Evolutionary conservation across 2,329 filamentous ascomycete species (phyloP).

Genomic region (Rhinocladiella similis): DNA sequence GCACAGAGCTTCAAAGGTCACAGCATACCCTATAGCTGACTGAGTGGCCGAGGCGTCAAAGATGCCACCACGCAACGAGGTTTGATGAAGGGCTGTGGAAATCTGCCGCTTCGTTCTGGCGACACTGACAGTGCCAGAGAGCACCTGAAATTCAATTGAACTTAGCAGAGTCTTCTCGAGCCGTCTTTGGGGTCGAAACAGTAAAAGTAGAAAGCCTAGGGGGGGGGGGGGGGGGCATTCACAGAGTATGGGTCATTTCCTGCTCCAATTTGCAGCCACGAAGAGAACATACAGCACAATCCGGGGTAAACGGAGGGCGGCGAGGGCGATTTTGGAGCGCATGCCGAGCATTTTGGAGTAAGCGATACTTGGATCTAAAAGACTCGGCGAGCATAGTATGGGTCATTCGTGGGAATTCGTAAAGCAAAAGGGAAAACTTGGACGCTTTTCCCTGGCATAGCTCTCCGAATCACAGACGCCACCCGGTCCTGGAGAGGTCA

Average conservation of each 20-base stretch:
- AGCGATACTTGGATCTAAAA: background rate
- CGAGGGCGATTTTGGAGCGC: background rate
- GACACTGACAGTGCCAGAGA: background rate
- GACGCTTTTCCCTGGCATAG: background rate
- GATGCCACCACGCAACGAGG: background rate
- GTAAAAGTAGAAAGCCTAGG: background rate
- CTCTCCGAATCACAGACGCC: background rate
- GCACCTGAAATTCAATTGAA: background rate
- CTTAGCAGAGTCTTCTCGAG: background rate
- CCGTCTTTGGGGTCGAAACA: background rate
- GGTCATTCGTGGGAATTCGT: background rate
- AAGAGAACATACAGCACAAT: background rate
- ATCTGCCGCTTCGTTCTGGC: background rate
- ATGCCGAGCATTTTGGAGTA: background rate
- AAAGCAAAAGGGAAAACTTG: background rate
- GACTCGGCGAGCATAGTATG: background rate
- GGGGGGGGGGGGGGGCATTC: background rate
- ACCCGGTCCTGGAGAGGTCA: background rate
- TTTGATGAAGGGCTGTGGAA: background rate
- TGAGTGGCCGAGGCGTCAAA: background rate
- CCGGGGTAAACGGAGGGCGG: background rate
- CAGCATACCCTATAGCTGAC: background rate
- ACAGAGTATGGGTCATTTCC: background rate
- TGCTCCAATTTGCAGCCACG: background rate
- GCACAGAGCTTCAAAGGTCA: background rate